Conservation (phyloP, 805 yeast genomes). For the Wickerhamiella lipophila region DNA sequence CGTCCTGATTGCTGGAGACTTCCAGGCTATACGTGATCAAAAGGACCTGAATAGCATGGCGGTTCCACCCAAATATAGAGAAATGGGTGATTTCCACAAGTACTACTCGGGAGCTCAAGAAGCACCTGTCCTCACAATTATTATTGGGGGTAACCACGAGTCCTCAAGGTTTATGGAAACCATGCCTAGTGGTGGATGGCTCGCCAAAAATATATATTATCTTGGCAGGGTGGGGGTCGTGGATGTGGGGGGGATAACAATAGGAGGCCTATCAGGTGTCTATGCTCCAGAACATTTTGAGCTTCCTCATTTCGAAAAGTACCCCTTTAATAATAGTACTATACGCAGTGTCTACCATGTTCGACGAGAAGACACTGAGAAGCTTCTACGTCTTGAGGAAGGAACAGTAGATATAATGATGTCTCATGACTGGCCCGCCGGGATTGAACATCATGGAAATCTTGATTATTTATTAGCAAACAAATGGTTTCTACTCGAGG, state of each 20-base stretch:
- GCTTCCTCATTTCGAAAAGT: constrained; percentile 31
- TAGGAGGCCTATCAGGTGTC: constrained; percentile 79
- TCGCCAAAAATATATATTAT: constrained; percentile 75
- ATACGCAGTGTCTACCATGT: constrained; percentile 61
- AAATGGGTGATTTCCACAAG: constrained; percentile 64
- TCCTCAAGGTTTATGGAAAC: constrained; percentile 65
- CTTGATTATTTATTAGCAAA: constrained; percentile 34
- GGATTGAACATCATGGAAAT: constrained; percentile 56
- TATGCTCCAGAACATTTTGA: constrained; percentile 43
- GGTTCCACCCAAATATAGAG: constrained; percentile 66
- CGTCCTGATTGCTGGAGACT: constrained; percentile 79
- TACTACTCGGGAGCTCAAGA: constrained; percentile 47
- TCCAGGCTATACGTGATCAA: constrained; percentile 59
- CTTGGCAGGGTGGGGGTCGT: constrained; percentile 67
- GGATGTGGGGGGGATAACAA: constrained; percentile 61
- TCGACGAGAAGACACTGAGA: constrained; percentile 46
- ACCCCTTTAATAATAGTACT: constrained; percentile 36
- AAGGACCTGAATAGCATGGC: constrained; percentile 57
- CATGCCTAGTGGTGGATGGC: constrained; percentile 81
- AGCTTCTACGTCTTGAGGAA: constrained; percentile 30
- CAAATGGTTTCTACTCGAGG: constrained; percentile 59
- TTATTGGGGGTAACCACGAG: constrained; percentile 95
- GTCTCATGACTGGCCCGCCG: constrained; percentile 93
- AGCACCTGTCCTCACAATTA: constrained; percentile 69
- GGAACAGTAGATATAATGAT: constrained; percentile 42